Evolutionary conservation across 441 rosid species (phyloP).

Genomic region (Erysimum pusillum): DNA sequence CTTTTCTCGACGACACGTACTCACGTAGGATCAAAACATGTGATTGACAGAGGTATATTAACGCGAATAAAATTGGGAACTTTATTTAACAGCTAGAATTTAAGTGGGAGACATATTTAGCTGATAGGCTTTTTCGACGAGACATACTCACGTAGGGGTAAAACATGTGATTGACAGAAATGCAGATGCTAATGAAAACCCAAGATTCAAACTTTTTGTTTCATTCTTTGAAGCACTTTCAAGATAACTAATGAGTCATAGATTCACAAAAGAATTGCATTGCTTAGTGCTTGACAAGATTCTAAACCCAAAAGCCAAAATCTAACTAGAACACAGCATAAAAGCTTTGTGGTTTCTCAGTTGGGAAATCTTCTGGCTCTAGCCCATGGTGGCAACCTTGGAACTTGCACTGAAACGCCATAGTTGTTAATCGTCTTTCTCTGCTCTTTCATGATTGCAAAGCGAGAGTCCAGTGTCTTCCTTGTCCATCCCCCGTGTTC

Average conservation of each 20-base stretch:
- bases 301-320: conserved; percentile 1
- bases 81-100: too few species aligned
- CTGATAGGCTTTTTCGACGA: background rate
- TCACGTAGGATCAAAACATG: background rate
- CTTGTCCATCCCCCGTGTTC: conserved; percentile 37
- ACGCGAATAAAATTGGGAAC: background rate
- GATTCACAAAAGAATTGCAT: conserved; percentile 25
- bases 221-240: background rate
- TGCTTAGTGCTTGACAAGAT: conserved; percentile 21
- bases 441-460: conserved; percentile 85
- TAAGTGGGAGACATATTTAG: too few species aligned
- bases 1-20: background rate
- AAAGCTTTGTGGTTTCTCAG: conserved; percentile 22
- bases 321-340: background rate
- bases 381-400: conserved; percentile 42
- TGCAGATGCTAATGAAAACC: background rate
- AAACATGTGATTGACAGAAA: background rate
- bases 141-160: background rate
- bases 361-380: conserved; percentile 30
- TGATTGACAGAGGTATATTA: background rate
- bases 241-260: conserved; percentile 23
- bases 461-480: conserved; percentile 81
- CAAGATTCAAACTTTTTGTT: background rate
- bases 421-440: conserved; percentile 44
- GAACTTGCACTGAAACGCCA: conserved; percentile 25